These are phyloP conservation scores for Candida glucosophila DNA, from an alignment of 1,139 yeast species.

Conservation along the genomic window DNA sequence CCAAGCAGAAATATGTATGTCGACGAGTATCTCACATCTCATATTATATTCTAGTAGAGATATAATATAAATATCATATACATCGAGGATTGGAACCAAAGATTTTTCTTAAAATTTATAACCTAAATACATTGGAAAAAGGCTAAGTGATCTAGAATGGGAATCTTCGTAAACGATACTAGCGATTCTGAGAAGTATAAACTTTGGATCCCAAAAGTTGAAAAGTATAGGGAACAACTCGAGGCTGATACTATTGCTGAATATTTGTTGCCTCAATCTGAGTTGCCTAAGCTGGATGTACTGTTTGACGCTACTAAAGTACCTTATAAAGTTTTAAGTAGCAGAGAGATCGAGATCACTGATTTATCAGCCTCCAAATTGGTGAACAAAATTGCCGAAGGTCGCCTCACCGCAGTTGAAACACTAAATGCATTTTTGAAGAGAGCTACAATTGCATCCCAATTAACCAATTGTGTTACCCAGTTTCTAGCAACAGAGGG, in stretches of 20 bases:
- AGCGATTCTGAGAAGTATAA: constrained; percentile 2
- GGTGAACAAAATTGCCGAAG: constrained; percentile 23
- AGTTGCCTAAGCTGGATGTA: constrained; percentile 16
- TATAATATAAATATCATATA: no score
- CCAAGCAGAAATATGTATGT: no score
- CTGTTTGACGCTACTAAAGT: constrained; percentile 38
- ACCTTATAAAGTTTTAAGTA: constrained; percentile 35
- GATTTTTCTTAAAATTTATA: no score
- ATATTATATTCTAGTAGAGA: no score
- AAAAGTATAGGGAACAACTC: constrained; percentile 36
- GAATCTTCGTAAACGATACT: constrained; percentile 2
- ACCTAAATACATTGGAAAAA: no score
- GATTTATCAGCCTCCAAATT: constrained; percentile 30
- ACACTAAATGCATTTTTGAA: constrained; percentile 43
- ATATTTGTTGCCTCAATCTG: constrained; percentile 24
- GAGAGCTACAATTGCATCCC: constrained; percentile 33
- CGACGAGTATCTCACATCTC: no score
- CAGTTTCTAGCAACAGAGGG: constrained; percentile 26
- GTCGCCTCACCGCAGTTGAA: constrained; percentile 31
- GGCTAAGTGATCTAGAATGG: no score
- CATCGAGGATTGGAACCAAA: no score
- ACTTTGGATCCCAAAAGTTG: constrained; percentile 7
- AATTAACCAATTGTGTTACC: constrained; percentile 26
- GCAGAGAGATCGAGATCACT: constrained; percentile 38
- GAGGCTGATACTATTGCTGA: constrained; percentile 32